Base-by-base conservation (phyloP, 2,329 filamentous ascomycete species). In the Penicillium polonicum region DNA sequence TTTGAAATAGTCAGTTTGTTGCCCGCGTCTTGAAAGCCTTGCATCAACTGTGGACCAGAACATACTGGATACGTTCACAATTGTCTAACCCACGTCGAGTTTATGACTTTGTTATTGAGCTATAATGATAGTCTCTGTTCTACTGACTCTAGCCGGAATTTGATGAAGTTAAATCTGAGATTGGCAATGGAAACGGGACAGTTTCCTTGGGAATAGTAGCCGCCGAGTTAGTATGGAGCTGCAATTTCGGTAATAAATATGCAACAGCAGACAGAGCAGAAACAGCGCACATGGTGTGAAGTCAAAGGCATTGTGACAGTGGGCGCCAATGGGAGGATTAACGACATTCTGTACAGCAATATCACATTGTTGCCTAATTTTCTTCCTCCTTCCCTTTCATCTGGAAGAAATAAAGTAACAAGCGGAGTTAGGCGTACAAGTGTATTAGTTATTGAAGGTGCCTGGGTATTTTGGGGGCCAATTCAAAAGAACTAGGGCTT, bases 201-300 rank as follows among this genome's bases (percentile, higher is more conserved):
- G 35, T 19, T 29, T 50, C 48, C 35, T 36, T 3, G 23, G 38
- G 27, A 51, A 51, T 29, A 35, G 4, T 33, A 43, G 23, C 38
- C 13, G 36, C 36, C 19, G 19, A 43, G 5, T 51, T 21, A 43
- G 12, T 51, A n/a, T 19, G 25, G 38, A 6, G 48, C 17, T 33
- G 38, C 27, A 29, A 44, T 33, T 52, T 38, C 38, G 6, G 39
- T n/a, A 27, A 31, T 38, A 52, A 21, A 39, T 23, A 73, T 70
- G 0, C 57, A 62, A 1, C 73, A 63, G 1, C 71, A 65, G 29
- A 72, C 68, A 60, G 35, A 46, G 10, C 42, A 33, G 13, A 17
- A 27, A 35, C 3, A 41, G 33, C 23, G 42, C 25, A 43, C 54
- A 61, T 27, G 68, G 66, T 9, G 56, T 72, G 58, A 72, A 72